Conservation (phyloP, 805 yeast species). For the Metschnikowia aberdeeniae region DNA sequence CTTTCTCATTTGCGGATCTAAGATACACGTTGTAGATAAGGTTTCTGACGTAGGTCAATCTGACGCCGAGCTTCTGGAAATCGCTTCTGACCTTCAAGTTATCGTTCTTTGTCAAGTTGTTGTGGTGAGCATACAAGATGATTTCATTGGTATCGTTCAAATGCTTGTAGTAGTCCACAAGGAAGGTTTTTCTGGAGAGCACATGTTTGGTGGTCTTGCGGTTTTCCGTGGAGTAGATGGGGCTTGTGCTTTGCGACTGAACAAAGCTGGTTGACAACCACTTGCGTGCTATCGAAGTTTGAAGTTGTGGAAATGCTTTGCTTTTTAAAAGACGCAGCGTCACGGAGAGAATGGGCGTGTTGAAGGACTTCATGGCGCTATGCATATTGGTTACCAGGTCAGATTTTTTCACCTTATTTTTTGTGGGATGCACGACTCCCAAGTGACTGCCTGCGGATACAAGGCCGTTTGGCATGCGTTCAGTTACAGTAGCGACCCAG, state of each 20-base stretch:
- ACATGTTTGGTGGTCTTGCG: slow-evolving; percentile 57
- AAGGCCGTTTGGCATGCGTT: too few species aligned
- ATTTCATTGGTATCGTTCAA: slow-evolving; percentile 66
- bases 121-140: slow-evolving; percentile 78
- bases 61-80: slow-evolving; percentile 63
- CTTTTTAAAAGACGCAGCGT: slow-evolving; percentile 2
- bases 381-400: not conserved
- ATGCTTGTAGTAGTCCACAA: slow-evolving; percentile 75
- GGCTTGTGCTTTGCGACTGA: slow-evolving; percentile 1
- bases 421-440: slow-evolving; percentile 3
- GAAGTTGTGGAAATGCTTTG: not conserved
- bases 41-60: slow-evolving; percentile 63
- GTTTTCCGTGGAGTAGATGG: slow-evolving; percentile 4
- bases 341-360: not conserved
- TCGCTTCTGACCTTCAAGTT: slow-evolving; percentile 59
- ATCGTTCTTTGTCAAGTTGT: slow-evolving; percentile 70
- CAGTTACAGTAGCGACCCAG: too few species aligned
- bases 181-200: slow-evolving; percentile 77
- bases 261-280: not conserved
- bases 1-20: slow-evolving; percentile 60
- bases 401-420: not conserved
- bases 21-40: slow-evolving; percentile 71
- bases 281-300: not conserved
- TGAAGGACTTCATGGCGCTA: not conserved
- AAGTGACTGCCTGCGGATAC: too few species aligned